Conservation (phyloP, 805 yeast species). For the Candida anglica region DNA sequence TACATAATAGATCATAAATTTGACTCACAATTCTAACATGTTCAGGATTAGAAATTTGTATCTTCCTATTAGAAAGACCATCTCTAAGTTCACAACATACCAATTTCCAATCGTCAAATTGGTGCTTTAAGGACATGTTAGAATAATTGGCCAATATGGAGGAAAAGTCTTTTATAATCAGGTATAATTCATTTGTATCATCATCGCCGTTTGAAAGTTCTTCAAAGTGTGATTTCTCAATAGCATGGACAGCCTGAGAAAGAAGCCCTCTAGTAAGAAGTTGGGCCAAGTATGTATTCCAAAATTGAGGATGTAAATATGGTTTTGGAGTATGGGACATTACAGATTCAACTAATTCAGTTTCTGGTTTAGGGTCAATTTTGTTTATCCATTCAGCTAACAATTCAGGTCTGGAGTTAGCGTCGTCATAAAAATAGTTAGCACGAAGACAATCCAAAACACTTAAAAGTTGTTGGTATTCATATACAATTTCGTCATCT, state of each 20-base stretch:
- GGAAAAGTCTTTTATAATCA: constrained; percentile 38
- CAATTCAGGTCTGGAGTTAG: constrained; percentile 38
- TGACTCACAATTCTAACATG: constrained; percentile 28
- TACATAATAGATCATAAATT: constrained; percentile 38
- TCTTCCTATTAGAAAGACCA: constrained; percentile 20
- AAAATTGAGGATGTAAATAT: constrained; percentile 50
- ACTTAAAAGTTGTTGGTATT: constrained; percentile 40
- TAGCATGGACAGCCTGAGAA: constrained; percentile 47
- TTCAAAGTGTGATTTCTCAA: constrained; percentile 41
- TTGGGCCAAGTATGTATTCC: constrained; percentile 57
- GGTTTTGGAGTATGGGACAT: constrained; percentile 43
- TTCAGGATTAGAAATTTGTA: constrained; percentile 14
- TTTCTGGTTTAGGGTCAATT: constrained; percentile 64
- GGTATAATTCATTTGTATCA: constrained; percentile 17
- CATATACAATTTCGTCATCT: constrained; percentile 18
- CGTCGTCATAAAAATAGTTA: constrained; percentile 37
- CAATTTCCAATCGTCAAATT: constrained; percentile 49
- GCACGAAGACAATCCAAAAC: constrained; percentile 60
- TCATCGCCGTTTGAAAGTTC: constrained; percentile 28
- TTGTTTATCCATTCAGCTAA: constrained; percentile 63
- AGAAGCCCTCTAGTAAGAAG: constrained; percentile 60
- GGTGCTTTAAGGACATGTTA: constrained; percentile 34
- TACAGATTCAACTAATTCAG: constrained; percentile 44
- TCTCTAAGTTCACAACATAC: constrained; percentile 49
- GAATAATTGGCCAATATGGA: constrained; percentile 37